Percentiles rank a stretch among this genome's conserved stretches.
Evolutionary conservation across 345 rosid species (phyloP).

Genomic region (Arabidopsis suecica): DNA sequence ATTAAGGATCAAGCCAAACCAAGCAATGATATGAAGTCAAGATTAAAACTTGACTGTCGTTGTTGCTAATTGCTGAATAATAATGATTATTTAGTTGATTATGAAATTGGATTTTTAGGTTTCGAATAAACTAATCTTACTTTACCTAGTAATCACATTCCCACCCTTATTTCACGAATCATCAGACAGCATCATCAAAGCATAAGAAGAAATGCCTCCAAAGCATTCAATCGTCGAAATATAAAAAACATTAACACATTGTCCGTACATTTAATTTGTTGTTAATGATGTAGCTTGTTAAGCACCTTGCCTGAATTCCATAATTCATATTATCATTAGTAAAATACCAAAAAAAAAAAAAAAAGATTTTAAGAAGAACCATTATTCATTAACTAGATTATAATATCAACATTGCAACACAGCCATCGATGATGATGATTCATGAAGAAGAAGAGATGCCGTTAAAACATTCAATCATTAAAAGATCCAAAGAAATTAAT

Average conservation of each 20-base stretch:
- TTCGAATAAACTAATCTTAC: neutral
- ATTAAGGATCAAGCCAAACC: too few relatives aligned
- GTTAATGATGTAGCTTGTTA: neutral
- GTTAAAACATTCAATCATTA: neutral
- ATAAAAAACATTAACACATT: neutral
- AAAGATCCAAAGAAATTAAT: neutral
- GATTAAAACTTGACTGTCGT: too few relatives aligned
- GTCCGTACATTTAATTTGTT: neutral
- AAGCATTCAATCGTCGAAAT: neutral
- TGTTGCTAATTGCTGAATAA: too few relatives aligned
- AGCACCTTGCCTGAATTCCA: neutral
- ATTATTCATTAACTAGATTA: neutral
- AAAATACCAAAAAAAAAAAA: too few relatives aligned
- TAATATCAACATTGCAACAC: neutral
- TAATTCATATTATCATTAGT: neutral
- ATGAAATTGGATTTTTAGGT: neutral
- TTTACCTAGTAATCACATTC: neutral
- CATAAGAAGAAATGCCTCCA: neutral
- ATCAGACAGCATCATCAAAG: too few relatives aligned
- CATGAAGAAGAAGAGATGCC: neutral
- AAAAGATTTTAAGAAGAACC: neutral
- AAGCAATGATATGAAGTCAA: too few relatives aligned
- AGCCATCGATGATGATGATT: neutral
- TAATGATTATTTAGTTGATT: neutral
- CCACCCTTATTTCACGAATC: neutral